Base-by-base conservation (phyloP, 2,329 filamentous ascomycete genomes). In the Zalaria obscura region DNA sequence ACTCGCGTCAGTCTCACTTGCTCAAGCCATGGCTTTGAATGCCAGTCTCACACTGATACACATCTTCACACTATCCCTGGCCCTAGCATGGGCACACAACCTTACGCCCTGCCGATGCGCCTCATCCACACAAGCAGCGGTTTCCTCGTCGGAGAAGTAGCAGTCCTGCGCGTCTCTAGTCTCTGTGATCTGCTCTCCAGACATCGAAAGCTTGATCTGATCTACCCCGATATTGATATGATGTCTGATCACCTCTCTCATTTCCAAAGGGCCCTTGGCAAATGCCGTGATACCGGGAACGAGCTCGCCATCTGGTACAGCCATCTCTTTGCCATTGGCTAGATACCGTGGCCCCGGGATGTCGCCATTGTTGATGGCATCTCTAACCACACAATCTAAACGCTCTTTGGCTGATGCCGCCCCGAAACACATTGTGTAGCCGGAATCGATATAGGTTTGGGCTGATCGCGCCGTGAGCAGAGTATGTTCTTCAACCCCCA, bases 361-460 rank as follows among this genome's bases (percentile, higher is more conserved):
- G 40, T 64, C 54, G 0, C 67, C 69, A 1, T 58, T 57, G 29
- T 71, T 70, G 46, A 73, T 71, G 0, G 63, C 65, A 47, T 71
- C 60, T 27, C 67, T 54, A 35, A 71, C 60, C 2, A 68, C 68
- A 9, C 64, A 48, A 44, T 71, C 69, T 0, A 69, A 54, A 7
- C 65, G 53, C 7, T 65, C 58, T 40, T 69, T 66, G 1, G 67
- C 66, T 3, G 65, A 65, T 3, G 67, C 67, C 1, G 66, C 66
- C 2, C 66, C 66, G 39, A 63, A 69, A 40, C 61, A 67, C 65
- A 69, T 69, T 0, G 68, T 71, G 49, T 70, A 70, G 0, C 67
- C 68, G 3, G 61, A 67, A 47, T 72, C 67, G 5, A 70, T 51
- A 45, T 64, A 71, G 36, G 56, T 62, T 47, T 62, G 55, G 0